Evolutionary conservation across 257 asterid genomes (phyloP), one percentile per base, ranked within the genome.

Genomic region (Nicotiana benthamiana): DNA sequence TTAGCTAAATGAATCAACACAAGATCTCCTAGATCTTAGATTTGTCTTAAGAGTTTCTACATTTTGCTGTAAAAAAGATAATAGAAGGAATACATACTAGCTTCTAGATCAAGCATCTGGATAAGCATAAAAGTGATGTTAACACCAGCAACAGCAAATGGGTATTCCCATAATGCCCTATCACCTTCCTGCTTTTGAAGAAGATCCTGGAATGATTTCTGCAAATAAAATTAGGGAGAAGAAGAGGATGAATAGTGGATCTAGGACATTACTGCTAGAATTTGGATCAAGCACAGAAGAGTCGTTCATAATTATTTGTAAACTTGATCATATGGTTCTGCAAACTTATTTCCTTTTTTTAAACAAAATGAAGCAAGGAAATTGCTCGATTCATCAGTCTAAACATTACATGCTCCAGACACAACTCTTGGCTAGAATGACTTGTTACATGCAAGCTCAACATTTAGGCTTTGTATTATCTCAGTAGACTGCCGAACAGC

Each of bases 121-220:
- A 88, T 84, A 78, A 94, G 88, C 98, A 92, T 92, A 82, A 94
- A 94, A 68, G 98, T 90, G 67, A 93, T 78, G 81, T 93, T 93
- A 52, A 93, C 94, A 61, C 98, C 96, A 75, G 97, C 98, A 80
- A 92, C 97, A 81, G 94, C 98, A 87, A 94, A 94, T 61, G 98
- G 97, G 88, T 94, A 92, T 86, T 92, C 98, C 98, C 98, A 94
- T 43, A 85, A 83, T 7, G 95, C 92, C 84, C 95, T 83, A 82
- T 92, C 92, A 28, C 98, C 97, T 1, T 87, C 88, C 83, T 92
- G 91, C 86, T 94, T 94, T 84, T 89, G 90, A 85, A 92, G 83
- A 56, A 94, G 85, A 24, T 84, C 83, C 85, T 94, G 97, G 80
- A 91, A 94, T 12, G 97, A 94, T 62, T 82, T 82, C 97, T 92